Evolutionary conservation across 768 basidiomycete species (phyloP), one percentile per base, ranked within the genome.

Genomic region (Tricholoma furcatifolium): DNA sequence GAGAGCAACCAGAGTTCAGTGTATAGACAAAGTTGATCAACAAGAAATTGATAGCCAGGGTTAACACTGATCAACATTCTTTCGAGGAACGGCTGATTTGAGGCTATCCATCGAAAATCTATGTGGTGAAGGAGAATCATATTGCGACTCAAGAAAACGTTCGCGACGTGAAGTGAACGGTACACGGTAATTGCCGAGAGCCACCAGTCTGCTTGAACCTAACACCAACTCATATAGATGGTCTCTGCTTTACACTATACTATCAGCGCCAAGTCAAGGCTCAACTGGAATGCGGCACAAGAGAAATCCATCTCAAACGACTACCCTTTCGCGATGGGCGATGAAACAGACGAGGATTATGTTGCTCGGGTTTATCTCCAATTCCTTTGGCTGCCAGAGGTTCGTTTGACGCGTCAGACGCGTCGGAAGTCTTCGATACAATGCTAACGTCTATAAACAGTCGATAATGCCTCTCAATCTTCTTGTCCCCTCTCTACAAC

Each of bases 371-470:
- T 75, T 3, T 91, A 90, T 65, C 77, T 87, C 41, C 87, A 89
- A 60, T 88, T 85, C 58, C 74, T 91, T 6, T 91, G 88, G 87
- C 76, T 90, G 39, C 88, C 88, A 42, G 80, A 89, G 70, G 88
- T 88, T 58, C 47, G 67, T 60, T 21, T 5, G 6, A 53, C 46
- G 27, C 42, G 40, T 36, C 30, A 54, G 34, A 35, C 45, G 52
- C 53, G 42, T 34, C 24, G 30, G 27, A 17, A 17, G 30, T 12
- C 14, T 20, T 14, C 7, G n/a, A 27, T 32, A n/a, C 6, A 32
- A 10, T 51, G 14, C 41, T 39, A 7, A 49, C 23, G 21, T 43
- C 18, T 31, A 23, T 21, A 17, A 8, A 17, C 55, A 92, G 90
- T 85, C 87, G 2, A 80, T 89, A 43, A 85, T 88, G 84, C 81